Percentiles rank a stretch among this genome's conserved stretches.
Evolutionary conservation across 192 early-diverging fungal genomes (phyloP).

Genomic region (Backusella mclennaniae): DNA sequence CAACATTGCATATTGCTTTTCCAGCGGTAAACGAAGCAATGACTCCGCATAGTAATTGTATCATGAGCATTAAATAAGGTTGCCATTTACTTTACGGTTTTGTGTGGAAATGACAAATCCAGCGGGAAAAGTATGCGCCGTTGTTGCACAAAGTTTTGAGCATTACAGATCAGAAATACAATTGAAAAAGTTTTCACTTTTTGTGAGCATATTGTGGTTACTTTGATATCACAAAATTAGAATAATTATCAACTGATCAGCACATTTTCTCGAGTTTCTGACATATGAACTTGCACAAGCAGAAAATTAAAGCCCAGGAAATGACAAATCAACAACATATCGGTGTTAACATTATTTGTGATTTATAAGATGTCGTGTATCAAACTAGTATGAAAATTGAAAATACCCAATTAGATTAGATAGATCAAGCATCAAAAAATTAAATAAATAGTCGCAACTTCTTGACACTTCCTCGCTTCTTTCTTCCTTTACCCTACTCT

Average conservation of each 20-base stretch:
- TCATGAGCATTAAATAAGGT: neutral
- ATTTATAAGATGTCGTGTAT: neutral
- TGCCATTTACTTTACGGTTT: neutral
- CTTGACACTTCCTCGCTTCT: neutral
- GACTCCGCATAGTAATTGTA: neutral
- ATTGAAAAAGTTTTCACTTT: neutral
- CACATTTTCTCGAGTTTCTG: neutral
- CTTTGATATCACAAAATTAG: neutral
- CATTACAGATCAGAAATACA: constrained; percentile 4
- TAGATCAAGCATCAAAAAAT: neutral
- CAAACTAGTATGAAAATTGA: neutral
- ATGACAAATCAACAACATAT: neutral
- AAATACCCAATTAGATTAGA: neutral
- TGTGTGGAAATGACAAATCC: neutral
- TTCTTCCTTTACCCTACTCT: neutral
- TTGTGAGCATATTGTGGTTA: neutral
- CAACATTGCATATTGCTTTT: neutral
- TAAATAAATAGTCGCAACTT: neutral
- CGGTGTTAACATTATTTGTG: neutral
- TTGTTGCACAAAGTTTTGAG: neutral
- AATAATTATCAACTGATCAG: neutral
- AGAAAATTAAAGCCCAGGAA: neutral
- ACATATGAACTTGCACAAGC: neutral
- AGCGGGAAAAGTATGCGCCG: neutral
- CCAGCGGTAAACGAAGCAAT: neutral